Base-by-base conservation (phyloP, 495 filamentous ascomycete genomes). In the Entonaema liquescens region DNA sequence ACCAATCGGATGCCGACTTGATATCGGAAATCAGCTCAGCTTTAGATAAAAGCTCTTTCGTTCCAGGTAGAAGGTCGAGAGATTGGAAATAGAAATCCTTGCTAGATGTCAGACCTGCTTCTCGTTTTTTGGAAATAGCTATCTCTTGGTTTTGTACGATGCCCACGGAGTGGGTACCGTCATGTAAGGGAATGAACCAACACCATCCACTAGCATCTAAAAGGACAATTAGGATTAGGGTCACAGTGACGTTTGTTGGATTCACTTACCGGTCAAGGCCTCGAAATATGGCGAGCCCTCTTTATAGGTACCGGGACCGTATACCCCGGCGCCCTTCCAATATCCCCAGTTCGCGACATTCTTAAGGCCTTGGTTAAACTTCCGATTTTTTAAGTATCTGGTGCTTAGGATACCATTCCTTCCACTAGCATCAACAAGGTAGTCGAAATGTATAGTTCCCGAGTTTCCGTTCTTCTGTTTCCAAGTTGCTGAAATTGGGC, bases 301-400 rank as follows among this genome's bases (percentile, higher is more conserved):
- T 49, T 62, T 72, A 17, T 64, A 29, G 1, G 75, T 81, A 23
- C 81, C 81, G 9, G 26, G 17, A 8, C 47, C 77, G 40, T 80
- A 81, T 7, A 36, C 19, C 2, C 58, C 65, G 29, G 62, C 75
- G 11, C 72, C 77, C 29, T 74, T 78, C 77, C 77, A 85, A 71
- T 85, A 85, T 1, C 69, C 76, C 83, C 83, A 85, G 62, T 62
- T 79, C 26, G 83, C 83, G 13, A 84, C 59, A 54, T 83, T 83
- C 67, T 81, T 82, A 29, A 84, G 72, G 3, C 70, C 71, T 35
- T 79, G 49, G 67, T 83, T 84, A 69, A 59, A 78, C 4, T 64
- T 70, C 1, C 82, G 78, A 69, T 83, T 83, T 65, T 83, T 83
- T 56, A 82, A 36, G 66, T 84, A 81, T 62, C 80, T 82, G n/a